phyloP scores from a whole-genome alignment of 169 alveolate species.

The Amoebophrya sp. region DNA sequence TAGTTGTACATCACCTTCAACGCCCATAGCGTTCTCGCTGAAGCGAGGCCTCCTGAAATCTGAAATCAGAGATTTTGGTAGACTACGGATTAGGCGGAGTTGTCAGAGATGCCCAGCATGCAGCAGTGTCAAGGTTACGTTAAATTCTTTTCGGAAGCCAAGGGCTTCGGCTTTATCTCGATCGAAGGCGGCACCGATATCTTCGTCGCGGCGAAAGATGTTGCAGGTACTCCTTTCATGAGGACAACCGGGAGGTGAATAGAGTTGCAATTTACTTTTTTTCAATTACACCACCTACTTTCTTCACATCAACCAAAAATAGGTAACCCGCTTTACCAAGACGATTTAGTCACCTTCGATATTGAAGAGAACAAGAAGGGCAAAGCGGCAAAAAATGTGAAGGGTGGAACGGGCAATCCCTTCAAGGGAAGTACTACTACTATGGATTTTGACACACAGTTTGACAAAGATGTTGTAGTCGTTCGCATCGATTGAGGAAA shows the following conservation, averaged over 20 bases:
- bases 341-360: not conserved
- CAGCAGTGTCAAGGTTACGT: not conserved
- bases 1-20: too few relatives aligned
- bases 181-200: not conserved
- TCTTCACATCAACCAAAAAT: not conserved
- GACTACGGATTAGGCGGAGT: too few relatives aligned
- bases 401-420: not conserved
- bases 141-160: not conserved
- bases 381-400: not conserved
- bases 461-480: too few relatives aligned
- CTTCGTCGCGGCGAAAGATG: slow-evolving; percentile 10
- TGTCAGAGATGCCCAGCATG: too few relatives aligned
- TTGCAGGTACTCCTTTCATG: too few relatives aligned
- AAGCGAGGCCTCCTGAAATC: too few relatives aligned
- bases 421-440: slow-evolving; percentile 9
- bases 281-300: not conserved
- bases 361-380: not conserved
- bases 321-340: slow-evolving; percentile 14
- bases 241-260: not conserved
- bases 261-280: not conserved
- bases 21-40: too few relatives aligned
- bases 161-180: slow-evolving; percentile 7
- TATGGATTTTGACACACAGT: too few relatives aligned
- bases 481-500: too few relatives aligned
- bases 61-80: too few relatives aligned